Evolutionary conservation across 108 stramenopile genomes (phyloP).

Genomic region (Epithemia pelagica): DNA sequence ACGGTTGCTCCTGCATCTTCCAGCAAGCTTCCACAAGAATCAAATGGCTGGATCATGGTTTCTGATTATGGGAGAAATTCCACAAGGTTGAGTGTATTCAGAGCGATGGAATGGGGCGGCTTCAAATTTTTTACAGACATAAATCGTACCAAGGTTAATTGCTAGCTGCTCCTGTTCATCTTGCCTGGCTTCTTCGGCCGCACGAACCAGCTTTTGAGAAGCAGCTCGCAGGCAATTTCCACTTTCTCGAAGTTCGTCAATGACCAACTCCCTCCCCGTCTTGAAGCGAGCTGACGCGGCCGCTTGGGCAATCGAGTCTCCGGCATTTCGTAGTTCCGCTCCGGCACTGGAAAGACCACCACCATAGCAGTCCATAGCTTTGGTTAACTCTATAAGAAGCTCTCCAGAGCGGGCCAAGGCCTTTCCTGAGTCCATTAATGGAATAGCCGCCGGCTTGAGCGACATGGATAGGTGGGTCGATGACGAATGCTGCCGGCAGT

Average conservation of each 20-base stretch:
- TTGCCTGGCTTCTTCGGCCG: constrained; percentile 41
- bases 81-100: neutral
- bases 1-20: constrained; percentile 53
- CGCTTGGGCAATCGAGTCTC: constrained; percentile 77
- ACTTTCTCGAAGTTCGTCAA: constrained; percentile 75
- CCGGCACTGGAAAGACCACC: constrained; percentile 63
- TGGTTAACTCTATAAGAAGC: constrained; percentile 62
- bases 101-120: neutral
- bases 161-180: constrained; percentile 33
- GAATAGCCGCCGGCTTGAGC: constrained; percentile 64
- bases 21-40: constrained; percentile 13
- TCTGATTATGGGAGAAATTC: neutral
- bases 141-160: constrained; percentile 3
- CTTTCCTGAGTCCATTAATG: constrained; percentile 72
- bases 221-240: constrained; percentile 59
- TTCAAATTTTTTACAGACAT: neutral
- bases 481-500: neutral
- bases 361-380: constrained; percentile 51
- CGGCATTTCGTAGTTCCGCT: constrained; percentile 60
- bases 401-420: constrained; percentile 72
- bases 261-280: constrained; percentile 62
- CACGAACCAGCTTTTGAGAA: constrained; percentile 29
- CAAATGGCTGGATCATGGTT: constrained; percentile 8
- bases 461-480: constrained; percentile 14
- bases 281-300: constrained; percentile 74